These are phyloP conservation scores for Sugiyamaella sp. DNA, from an alignment of 1,139 yeast species.

Conservation along the genomic window DNA sequence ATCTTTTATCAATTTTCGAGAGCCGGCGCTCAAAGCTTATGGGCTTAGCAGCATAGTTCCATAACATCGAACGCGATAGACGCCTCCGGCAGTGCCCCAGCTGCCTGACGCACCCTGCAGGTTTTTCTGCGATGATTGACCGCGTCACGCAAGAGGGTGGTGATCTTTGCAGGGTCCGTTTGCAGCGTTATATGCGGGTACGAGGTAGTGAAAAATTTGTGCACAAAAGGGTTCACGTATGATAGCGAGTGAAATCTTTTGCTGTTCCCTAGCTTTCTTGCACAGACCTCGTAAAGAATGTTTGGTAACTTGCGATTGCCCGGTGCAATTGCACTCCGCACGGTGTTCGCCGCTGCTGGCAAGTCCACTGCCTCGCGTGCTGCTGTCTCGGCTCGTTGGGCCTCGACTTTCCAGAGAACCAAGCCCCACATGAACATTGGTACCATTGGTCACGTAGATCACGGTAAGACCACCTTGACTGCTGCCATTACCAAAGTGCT, in stretches of 20 bases:
- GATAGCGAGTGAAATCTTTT: no score
- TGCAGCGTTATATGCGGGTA: not conserved
- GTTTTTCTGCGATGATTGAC: no score
- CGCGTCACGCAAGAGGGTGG: not conserved
- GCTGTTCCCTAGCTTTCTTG: not conserved
- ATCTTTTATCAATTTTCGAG: no score
- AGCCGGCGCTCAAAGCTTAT: no score
- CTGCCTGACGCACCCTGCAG: no score
- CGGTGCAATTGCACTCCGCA: constrained; percentile 15
- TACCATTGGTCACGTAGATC: constrained; percentile 97
- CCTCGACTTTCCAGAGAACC: constrained; percentile 37
- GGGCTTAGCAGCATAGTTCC: no score
- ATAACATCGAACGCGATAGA: no score
- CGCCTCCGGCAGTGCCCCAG: no score
- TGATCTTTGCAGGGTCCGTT: not conserved
- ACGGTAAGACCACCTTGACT: constrained; percentile 96
- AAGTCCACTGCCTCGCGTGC: constrained; percentile 27
- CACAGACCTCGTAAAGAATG: not conserved
- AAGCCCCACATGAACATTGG: constrained; percentile 97
- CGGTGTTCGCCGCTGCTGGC: constrained; percentile 2
- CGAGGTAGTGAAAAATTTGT: not conserved
- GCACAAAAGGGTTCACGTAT: not conserved
- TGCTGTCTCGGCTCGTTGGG: constrained; percentile 16
- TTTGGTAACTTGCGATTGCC: constrained; percentile 19
- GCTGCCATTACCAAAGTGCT: constrained; percentile 98